Conservation (phyloP, 2,329 filamentous ascomycete species). For the Diaporthe sp. region DNA sequence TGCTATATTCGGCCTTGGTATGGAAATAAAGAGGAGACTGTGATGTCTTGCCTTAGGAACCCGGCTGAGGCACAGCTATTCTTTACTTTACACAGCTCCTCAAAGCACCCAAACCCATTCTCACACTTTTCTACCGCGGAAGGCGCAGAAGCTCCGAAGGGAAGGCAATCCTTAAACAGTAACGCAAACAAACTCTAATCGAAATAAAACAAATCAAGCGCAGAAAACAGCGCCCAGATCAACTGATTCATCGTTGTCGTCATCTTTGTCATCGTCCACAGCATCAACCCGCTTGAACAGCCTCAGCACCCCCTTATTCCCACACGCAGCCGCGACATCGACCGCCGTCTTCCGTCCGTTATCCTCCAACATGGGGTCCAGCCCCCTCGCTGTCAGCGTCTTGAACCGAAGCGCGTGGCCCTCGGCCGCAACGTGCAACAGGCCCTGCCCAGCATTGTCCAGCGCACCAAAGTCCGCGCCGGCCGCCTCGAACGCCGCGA, state of each 20-base stretch:
- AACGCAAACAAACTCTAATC: background rate
- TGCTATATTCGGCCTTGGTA: no score
- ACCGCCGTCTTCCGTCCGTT: background rate
- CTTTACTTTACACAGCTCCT: background rate
- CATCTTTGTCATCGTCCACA: background rate
- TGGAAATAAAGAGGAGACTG: background rate
- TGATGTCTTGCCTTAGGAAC: background rate
- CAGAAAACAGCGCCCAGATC: background rate
- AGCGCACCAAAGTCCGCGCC: background rate
- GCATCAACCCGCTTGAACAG: background rate
- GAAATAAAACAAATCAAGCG: background rate
- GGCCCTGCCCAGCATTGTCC: background rate
- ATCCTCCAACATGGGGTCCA: background rate
- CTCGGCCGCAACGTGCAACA: background rate
- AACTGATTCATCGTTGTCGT: background rate
- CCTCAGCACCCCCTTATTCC: slow-evolving; percentile 3
- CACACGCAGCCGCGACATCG: background rate
- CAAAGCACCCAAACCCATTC: background rate
- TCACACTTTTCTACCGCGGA: background rate
- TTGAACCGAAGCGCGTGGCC: background rate
- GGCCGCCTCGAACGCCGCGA: slow-evolving; percentile 6
- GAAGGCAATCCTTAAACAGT: background rate
- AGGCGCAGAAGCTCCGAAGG: background rate
- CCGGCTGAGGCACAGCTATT: background rate
- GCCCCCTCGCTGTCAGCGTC: background rate